Evolutionary conservation across 2,329 filamentous ascomycete species (phyloP), one percentile per base, ranked within the genome.

Genomic region (Monilinia fructigena): DNA sequence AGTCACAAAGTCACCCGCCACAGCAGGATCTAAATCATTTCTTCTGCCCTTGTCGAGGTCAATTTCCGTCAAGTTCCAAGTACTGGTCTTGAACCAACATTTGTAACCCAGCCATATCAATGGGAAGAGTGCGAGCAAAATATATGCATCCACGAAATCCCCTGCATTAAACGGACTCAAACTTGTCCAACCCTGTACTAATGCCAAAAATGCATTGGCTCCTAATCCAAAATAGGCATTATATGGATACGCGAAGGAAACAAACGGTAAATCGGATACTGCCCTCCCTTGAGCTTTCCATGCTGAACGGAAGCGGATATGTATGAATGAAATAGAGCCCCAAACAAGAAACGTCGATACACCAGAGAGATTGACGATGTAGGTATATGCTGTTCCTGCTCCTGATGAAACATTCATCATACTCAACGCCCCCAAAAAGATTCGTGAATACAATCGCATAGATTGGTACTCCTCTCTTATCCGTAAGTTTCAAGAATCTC

Each of bases 351-450:
- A 91, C 0, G 88, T 90, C 48, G 86, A 87, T 2, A 91, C 87
- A 4, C 89, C 89, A 7, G 82, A 86, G 0, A 91, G 79, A 72
- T 89, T 90, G 72, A 91, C 85, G 67, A 92, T 89, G 76, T 90
- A 90, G 8, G 76, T 76, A 74, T 90, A 92, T 0, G 87, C 88
- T 68, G 83, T 81, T 54, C 83, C 82, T 0, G 88, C 87, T 10
- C 87, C 88, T 0, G 88, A 89, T 48, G 83, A 87, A 45, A 89
- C 78, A 71, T 91, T 91, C 85, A 91, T 89, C 83, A 91, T 86
- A n/a, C 86, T 85, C n/a, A 92, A 78, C 5, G 87, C 82, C 12
- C 12, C 89, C 90, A 65, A 90, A 88, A 1, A 86, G 78, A 69
- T 92, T 92, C 18, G 90, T 89, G 59, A 92, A 81, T 2, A 90